Evolutionary conservation across 75 land plant species (phyloP), one percentile per base, ranked within the genome.

Genomic region (Ceratopteris richardii): DNA sequence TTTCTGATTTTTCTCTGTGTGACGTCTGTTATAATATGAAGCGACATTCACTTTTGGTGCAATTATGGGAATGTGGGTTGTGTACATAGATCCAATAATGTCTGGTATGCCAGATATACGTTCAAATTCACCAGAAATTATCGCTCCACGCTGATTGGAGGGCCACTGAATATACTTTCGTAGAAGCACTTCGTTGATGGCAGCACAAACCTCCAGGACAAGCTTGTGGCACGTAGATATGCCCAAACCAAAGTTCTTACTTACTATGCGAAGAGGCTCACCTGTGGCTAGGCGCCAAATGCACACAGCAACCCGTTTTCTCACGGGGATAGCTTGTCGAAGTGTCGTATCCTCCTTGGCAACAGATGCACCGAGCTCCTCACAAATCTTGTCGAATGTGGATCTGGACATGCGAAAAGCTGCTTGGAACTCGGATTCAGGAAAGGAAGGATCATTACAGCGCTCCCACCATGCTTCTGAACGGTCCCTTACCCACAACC

Each of bases 171-270:
- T 66, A 58, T 73, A 88, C 76, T 85, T 90, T 9, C 87, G 82
- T 62, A 93, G 84, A 36, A 93, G 72, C 33, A 88, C 90, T 10
- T 73, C 75, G 36, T 80, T 79, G 30, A 93, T 93, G 18, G 98
- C 98, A 27, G 87, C 74, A 37, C 90, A 93, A 29, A 93, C 98
- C 62, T 93, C 98, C 44, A 93, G 62, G 7, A 93, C 90, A 41
- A 88, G 71, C 71, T 93, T 93, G 76, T 93, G 98, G 56, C 98
- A 93, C 60, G 98, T 93, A 6, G 98, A 93, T 36, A 93, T 93
- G 9, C 98, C 98, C 23, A 93, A 77, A 13, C 98, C 98, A 55
- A 93, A 93, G 20, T 77, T 66, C 78, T 85, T 88, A 1, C 88
- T 84, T 1, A 93, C 98, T 10, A 92, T 78, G 22, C 97, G 61